phyloP scores from a whole-genome alignment of 148 eudicot species.

The Vaccinium corymbosum region DNA sequence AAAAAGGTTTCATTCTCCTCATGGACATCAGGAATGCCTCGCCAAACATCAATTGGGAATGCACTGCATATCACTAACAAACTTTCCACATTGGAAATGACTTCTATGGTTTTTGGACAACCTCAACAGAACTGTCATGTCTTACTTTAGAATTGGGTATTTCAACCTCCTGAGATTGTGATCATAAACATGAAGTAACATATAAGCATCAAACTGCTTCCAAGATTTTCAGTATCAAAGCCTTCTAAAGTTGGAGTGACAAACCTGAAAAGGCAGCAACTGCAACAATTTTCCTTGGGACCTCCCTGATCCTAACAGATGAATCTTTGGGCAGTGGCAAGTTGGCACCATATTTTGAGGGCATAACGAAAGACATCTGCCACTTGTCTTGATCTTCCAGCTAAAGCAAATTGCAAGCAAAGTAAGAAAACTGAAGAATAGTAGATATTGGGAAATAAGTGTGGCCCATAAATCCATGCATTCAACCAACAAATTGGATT shows the following conservation, averaged over 20 bases:
- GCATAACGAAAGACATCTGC: slow-evolving; percentile 97
- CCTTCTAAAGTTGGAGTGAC: not conserved
- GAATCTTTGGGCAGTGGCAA: slow-evolving; percentile 86
- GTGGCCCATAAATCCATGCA: not conserved
- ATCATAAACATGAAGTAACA: not conserved
- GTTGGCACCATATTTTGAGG: slow-evolving; percentile 80
- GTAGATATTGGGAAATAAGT: not conserved
- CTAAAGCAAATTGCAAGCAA: slow-evolving; percentile 27
- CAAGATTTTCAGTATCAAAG: not conserved
- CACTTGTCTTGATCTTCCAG: slow-evolving; percentile 55
- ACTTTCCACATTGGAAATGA: not conserved
- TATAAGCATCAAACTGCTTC: not conserved
- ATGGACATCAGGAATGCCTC: not conserved
- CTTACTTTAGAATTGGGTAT: not conserved
- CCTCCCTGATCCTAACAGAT: slow-evolving; percentile 78
- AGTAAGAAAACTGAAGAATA: slow-evolving; percentile 1
- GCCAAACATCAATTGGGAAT: not conserved
- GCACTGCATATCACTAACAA: not conserved
- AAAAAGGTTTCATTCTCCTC: not conserved
- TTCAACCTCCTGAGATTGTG: not conserved
- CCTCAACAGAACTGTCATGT: not conserved
- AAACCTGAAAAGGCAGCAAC: slow-evolving; percentile 91
- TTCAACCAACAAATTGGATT: not conserved
- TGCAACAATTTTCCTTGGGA: slow-evolving; percentile 68
- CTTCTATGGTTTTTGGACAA: not conserved